Conservation (phyloP, 768 basidiomycete species). For the Podaxis sp. region DNA sequence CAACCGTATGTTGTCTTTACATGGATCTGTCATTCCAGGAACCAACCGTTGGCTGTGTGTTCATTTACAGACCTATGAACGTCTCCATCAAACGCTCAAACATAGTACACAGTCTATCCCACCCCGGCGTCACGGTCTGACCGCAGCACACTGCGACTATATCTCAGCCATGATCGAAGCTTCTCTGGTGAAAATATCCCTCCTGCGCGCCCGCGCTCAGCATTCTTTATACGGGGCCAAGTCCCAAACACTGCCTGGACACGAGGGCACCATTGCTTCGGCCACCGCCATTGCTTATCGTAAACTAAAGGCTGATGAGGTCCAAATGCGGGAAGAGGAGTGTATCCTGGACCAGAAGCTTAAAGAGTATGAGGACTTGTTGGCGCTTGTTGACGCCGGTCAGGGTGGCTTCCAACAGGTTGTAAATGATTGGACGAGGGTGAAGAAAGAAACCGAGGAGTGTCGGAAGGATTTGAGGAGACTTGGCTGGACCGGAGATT, state of each 20-base stretch:
- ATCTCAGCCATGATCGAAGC: slow-evolving; percentile 44
- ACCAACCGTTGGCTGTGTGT: neutral
- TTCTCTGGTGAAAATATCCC: slow-evolving; percentile 45
- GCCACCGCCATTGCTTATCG: slow-evolving; percentile 32
- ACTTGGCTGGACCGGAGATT: slow-evolving; percentile 48
- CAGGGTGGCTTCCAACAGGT: slow-evolving; percentile 42
- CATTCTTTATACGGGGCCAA: slow-evolving; percentile 37
- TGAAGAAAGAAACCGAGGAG: slow-evolving; percentile 48
- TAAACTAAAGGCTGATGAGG: slow-evolving; percentile 34
- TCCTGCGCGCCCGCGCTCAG: slow-evolving; percentile 39
- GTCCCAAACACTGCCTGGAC: slow-evolving; percentile 18
- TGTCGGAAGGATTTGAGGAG: slow-evolving; percentile 46
- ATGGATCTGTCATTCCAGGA: neutral
- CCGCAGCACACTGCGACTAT: slow-evolving; percentile 36
- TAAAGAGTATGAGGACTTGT: slow-evolving; percentile 38
- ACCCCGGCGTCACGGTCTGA: slow-evolving; percentile 25
- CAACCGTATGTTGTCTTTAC: neutral
- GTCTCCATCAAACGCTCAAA: slow-evolving; percentile 27
- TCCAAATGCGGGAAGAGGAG: slow-evolving; percentile 34
- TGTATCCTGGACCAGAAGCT: slow-evolving; percentile 35
- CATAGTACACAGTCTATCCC: slow-evolving; percentile 26
- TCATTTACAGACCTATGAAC: neutral
- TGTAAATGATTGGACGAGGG: slow-evolving; percentile 45
- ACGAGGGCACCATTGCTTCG: slow-evolving; percentile 24
- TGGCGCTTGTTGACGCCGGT: slow-evolving; percentile 40